These are phyloP conservation scores for Lentinus polychrous DNA, from an alignment of 1,284 basidiomycete species.

Conservation along the genomic window DNA sequence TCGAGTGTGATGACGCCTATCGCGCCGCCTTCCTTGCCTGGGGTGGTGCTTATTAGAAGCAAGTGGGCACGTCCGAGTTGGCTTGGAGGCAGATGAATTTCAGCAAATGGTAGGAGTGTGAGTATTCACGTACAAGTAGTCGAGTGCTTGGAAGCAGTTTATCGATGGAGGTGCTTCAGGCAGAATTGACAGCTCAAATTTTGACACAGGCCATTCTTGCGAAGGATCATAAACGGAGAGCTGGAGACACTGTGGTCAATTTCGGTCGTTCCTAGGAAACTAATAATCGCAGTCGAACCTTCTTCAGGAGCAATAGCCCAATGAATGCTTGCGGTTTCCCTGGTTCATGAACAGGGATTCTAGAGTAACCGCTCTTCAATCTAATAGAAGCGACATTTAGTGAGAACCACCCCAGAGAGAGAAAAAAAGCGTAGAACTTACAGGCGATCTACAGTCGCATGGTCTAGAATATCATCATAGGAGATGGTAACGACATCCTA, in stretches of 20 bases:
- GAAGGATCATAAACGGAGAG: slow-evolving; percentile 89
- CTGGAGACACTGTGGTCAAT: slow-evolving; percentile 29
- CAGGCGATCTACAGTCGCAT: slow-evolving; percentile 72
- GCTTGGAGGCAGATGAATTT: slow-evolving; percentile 34
- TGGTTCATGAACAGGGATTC: slow-evolving; percentile 87
- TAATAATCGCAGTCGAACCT: slow-evolving; percentile 48
- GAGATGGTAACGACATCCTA: slow-evolving; percentile 78
- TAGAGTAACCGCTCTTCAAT: slow-evolving; percentile 81
- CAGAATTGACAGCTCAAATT: slow-evolving; percentile 74
- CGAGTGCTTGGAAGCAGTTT: slow-evolving; percentile 79
- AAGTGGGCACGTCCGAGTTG: slow-evolving; percentile 95
- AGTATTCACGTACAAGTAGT: slow-evolving; percentile 63
- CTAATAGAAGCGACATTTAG: too few species aligned
- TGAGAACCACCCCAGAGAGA: too few species aligned
- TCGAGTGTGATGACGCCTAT: slow-evolving; percentile 79
- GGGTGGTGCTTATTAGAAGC: slow-evolving; percentile 79
- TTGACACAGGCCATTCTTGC: slow-evolving; percentile 67
- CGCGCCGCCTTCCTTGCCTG: slow-evolving; percentile 75
- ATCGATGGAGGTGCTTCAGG: slow-evolving; percentile 87
- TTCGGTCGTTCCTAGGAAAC: too few species aligned
- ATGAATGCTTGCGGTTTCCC: slow-evolving; percentile 73
- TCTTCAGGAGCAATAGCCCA: slow-evolving; percentile 85
- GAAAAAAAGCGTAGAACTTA: slow-evolving; percentile 24
- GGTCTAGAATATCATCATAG: slow-evolving; percentile 75
- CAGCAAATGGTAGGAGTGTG: not conserved